Evolutionary conservation across 148 eudicot species (phyloP).

Genomic region (Rhododendron griersonianum): DNA sequence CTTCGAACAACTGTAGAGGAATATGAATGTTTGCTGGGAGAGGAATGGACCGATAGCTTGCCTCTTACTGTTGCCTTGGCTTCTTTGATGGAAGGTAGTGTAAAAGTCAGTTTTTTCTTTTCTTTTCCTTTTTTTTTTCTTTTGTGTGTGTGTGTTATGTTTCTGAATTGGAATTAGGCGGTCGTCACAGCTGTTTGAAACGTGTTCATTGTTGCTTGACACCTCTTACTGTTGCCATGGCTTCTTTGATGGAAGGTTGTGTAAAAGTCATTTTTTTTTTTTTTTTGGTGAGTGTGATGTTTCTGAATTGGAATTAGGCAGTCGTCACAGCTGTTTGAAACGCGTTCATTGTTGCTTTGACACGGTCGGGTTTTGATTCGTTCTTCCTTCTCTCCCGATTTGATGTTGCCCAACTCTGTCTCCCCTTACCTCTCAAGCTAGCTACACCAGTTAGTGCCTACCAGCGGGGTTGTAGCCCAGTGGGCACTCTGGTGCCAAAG

Average conservation of each 20-base stretch:
- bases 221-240: constrained; percentile 59
- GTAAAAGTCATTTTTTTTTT: not conserved
- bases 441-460: too few species aligned
- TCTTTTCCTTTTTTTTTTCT: not conserved
- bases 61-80: constrained; percentile 63
- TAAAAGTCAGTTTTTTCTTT: not conserved
- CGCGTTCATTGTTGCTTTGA: not conserved
- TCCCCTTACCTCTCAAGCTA: not conserved
- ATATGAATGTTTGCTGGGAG: constrained; percentile 25
- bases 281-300: not conserved
- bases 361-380: not conserved
- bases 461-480: not conserved
- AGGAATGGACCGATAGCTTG: constrained; percentile 37
- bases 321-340: not conserved
- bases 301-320: not conserved
- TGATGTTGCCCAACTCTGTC: not conserved
- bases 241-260: constrained; percentile 65
- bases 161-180: not conserved
- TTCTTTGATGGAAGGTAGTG: constrained; percentile 64
- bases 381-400: not conserved
- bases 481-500: not conserved
- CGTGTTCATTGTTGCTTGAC: not conserved
- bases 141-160: not conserved
- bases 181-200: not conserved
- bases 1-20: constrained; percentile 39